phyloP scores from a whole-genome alignment of 148 eudicot species.

The Talinum fruticosum region DNA sequence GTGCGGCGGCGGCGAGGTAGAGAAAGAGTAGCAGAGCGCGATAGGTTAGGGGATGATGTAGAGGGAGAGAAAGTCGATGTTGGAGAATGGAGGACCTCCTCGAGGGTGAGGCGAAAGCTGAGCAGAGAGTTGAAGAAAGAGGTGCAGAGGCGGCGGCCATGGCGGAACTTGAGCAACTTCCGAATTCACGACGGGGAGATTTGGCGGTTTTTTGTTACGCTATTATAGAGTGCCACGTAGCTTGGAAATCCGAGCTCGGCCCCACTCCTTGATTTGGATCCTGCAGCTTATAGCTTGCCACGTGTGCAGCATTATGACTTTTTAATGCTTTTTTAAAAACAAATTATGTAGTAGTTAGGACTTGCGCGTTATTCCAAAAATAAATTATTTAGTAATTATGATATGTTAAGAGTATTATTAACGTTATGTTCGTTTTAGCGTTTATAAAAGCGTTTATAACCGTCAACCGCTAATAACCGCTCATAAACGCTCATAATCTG shows the following conservation, averaged over 20 bases:
- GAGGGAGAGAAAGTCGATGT: slow-evolving; percentile 21
- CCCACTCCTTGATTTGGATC: neutral
- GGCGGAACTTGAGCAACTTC: neutral
- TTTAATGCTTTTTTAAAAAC: no score
- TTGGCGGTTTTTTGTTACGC: neutral
- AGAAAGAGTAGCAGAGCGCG: slow-evolving; percentile 2
- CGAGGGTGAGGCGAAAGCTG: neutral
- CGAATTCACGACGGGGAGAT: neutral
- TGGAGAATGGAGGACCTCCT: neutral
- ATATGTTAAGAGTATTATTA: no score
- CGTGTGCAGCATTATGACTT: neutral
- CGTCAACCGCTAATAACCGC: no score
- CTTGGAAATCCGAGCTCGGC: neutral
- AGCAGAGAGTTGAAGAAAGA: slow-evolving; percentile 18
- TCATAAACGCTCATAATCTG: no score
- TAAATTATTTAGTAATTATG: no score
- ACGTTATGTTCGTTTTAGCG: no score
- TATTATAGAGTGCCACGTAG: slow-evolving; percentile 4
- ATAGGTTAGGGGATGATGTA: neutral
- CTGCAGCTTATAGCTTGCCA: neutral
- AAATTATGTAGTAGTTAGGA: no score
- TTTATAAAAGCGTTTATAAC: no score
- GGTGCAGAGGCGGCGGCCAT: slow-evolving; percentile 22
- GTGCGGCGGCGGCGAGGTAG: slow-evolving; percentile 12
- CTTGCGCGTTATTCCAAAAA: no score